Base-by-base conservation (phyloP, 2,329 filamentous ascomycete species). In the Paecilomyces formosus region DNA sequence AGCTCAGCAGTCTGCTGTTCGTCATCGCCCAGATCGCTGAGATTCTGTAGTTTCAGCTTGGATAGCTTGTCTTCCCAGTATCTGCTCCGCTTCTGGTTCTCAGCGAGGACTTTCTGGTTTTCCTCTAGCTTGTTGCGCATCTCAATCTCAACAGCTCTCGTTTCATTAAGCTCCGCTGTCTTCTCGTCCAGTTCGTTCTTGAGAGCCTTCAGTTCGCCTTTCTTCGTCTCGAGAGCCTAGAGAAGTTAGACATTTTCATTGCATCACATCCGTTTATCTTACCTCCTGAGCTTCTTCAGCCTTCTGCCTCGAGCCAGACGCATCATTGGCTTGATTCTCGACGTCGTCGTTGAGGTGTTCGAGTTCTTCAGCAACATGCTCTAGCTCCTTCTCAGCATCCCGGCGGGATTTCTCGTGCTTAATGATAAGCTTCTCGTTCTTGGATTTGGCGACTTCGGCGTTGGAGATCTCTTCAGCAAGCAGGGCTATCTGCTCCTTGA, bases 101-200 rank as follows among this genome's bases (percentile, higher is more conserved):
- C 93, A 0, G 78, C 75, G 13, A 97, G 82, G 9, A 88, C 85
- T 76, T 99, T 99, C 64, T 96, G 89, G 72, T 93, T 94, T 70
- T 97, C 93, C 70, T 97, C 94, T 1, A 99, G 86, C 77, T 96
- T 96, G 76, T 97, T 97, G 62, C 90, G 89, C 92, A 97, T 97
- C 75, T 99, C 94, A 61, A 99, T 97, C 74, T 99, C 94, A 2
- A 88, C 80, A 0, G 91, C 92, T 9, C 93, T 85, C 0, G 89
- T 96, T 69, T 91, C 88, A 69, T 97, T 97, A 58, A 97, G 82
- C 71, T 95, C 91, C 0, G 87, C 78, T 1, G 85, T 88, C 79
- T 92, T 96, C 66, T 89, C 87, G 64, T 99, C 93, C 11, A 97
- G 82, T 66, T 96, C 90, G 3, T 84, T 79, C 77, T 97, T 99